Base-by-base conservation (phyloP, 2,329 filamentous ascomycete species). In the Gyromitra esculenta region DNA sequence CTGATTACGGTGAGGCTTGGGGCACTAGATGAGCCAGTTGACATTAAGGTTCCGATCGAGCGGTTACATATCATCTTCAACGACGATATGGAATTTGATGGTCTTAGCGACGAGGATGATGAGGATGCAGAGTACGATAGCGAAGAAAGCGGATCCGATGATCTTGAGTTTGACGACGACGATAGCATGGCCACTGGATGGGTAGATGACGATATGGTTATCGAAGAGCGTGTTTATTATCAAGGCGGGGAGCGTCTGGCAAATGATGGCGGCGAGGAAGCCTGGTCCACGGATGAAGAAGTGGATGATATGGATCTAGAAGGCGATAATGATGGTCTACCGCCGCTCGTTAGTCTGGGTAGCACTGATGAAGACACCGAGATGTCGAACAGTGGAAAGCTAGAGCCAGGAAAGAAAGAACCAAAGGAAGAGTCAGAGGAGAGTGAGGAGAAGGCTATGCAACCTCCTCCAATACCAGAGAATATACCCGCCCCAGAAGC, bases 1-100 rank as follows among this genome's bases (percentile, higher is more conserved):
- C 83, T 83, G 5, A 81, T 88, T 8, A 86, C 85, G 0, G 84
- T 90, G 37, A 85, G 88, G n/a, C 82, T 90, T 18, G 86, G 87
- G 54, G 86, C 85, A 9, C 82, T 85, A 4, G 81, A 84, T 15
- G 82, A 84, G n/a, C 85, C 86, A 11, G 81, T 83, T 62, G 88
- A 89, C 79, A 82, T 89, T 39, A 82, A 82, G 13, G 81, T 89
- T 9, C 81, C 84, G 0, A 82, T 85, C 25, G 87, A 89, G 76
- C 81, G 84, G 31, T 84, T 88, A 15, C 82, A 85, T 1, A 83
- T 88, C 18, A 84, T 87, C 4, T 80, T 84, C 56, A 80, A 82
- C 72, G 81, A 82, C 21, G 77, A 79, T 48, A 79, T 80, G 69
- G 85, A 86, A 63, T 83, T 84, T 62, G 84, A 85, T 41, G 81